phyloP scores from a whole-genome alignment of 208 protist genomes.

The Naegleria lovaniensis region DNA sequence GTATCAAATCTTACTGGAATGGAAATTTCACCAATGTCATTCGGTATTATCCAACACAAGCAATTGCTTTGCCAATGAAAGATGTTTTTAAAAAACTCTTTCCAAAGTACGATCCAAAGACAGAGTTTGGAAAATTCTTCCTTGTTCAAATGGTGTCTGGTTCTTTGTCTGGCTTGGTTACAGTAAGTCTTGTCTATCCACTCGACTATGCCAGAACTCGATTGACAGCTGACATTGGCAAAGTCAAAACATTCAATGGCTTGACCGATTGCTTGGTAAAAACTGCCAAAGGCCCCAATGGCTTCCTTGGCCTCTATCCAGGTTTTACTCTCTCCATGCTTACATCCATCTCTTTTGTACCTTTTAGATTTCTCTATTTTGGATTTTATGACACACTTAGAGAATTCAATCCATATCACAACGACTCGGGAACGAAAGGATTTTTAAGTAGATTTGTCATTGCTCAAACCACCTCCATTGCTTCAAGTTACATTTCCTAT shows the following conservation, averaged over 20 bases:
- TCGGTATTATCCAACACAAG: conserved; percentile 96
- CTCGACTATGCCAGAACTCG: conserved; percentile 95
- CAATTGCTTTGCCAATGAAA: conserved; percentile 96
- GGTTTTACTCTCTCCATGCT: conserved; percentile 93
- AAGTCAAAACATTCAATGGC: conserved; percentile 83
- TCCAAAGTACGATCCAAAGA: conserved; percentile 69
- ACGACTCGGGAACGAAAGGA: conserved; percentile 33
- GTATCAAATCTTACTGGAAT: conserved; percentile 86
- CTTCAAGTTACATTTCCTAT: conserved; percentile 70
- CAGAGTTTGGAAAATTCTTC: conserved; percentile 75
- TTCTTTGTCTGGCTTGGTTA: conserved; percentile 85
- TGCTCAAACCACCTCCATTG: conserved; percentile 53
- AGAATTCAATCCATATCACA: conserved; percentile 41
- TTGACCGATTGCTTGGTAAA: conserved; percentile 84
- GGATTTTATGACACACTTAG: conserved; percentile 84
- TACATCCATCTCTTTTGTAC: no score
- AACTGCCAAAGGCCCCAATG: conserved; percentile 69
- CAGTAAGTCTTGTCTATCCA: conserved; percentile 90
- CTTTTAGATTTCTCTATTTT: conserved; percentile 92
- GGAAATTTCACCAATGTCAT: conserved; percentile 93
- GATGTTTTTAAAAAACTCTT: conserved; percentile 88
- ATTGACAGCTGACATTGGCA: conserved; percentile 78
- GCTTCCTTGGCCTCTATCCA: conserved; percentile 84
- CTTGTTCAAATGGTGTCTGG: conserved; percentile 86
- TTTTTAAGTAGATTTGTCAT: conserved; percentile 46